Percentiles rank a stretch among this genome's conserved stretches.
Evolutionary conservation across 768 basidiomycete genomes (phyloP).

Genomic region (Dioszegia aurantiaca): DNA sequence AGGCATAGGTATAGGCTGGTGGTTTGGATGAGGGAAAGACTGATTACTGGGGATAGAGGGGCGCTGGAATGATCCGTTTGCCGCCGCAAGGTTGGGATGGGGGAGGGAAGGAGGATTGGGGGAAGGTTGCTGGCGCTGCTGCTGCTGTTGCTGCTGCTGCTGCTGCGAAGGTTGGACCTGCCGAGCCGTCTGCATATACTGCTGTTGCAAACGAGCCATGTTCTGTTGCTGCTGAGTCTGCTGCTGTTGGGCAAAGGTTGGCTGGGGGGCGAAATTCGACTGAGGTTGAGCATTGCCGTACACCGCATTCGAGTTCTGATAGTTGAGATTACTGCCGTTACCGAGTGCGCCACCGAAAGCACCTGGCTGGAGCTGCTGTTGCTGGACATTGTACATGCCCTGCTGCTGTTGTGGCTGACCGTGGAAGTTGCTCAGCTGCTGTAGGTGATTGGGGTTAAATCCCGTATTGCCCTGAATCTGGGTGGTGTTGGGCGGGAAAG

Average conservation of each 20-base stretch:
- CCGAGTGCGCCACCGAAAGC: not conserved
- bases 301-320: not conserved
- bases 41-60: not conserved
- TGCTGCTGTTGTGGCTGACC: constrained; percentile 14
- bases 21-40: not conserved
- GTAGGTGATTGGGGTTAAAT: constrained; percentile 24
- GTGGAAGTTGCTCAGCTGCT: constrained; percentile 26
- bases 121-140: constrained; percentile 6
- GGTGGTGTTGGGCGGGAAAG: constrained; percentile 4
- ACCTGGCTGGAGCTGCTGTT: not conserved
- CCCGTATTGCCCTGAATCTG: constrained; percentile 2
- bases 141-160: constrained; percentile 7
- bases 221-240: constrained; percentile 1
- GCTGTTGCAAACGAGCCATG: not conserved
- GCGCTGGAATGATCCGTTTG: no score
- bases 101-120: constrained; percentile 9
- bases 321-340: not conserved
- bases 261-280: not conserved
- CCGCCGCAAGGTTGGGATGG: not conserved
- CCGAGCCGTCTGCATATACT: not conserved
- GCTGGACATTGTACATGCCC: not conserved
- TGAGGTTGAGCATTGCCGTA: constrained; percentile 3
- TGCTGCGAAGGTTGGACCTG: constrained; percentile 12
- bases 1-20: constrained; percentile 6
- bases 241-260: not conserved